These are phyloP conservation scores for Arabidopsis suecica DNA, from an alignment of 345 rosid genomes.

Conservation along the genomic window DNA sequence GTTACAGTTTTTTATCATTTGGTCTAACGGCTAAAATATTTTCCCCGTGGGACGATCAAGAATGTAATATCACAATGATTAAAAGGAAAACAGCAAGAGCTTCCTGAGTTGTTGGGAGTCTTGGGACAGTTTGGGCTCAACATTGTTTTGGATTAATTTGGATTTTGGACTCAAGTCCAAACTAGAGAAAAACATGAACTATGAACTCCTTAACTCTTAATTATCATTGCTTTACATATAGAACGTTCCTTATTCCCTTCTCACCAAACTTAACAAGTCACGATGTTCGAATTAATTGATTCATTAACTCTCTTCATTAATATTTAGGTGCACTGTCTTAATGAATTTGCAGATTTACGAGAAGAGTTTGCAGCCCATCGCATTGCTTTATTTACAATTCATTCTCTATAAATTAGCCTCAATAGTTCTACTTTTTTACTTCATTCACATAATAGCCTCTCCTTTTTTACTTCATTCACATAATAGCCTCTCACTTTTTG, in stretches of 20 bases:
- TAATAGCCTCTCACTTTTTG: too few species aligned
- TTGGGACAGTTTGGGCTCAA: too few species aligned
- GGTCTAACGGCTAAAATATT: conserved; percentile 22
- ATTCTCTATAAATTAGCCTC: background rate
- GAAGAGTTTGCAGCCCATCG: background rate
- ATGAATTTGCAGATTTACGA: conserved; percentile 3
- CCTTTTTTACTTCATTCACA: too few species aligned
- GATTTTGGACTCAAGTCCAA: background rate
- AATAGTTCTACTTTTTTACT: background rate
- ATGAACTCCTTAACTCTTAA: too few species aligned
- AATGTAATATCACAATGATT: background rate
- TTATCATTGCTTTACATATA: background rate
- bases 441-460: background rate
- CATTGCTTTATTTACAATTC: background rate
- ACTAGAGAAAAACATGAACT: background rate
- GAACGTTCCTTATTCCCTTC: background rate
- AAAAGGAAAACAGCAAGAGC: too few species aligned
- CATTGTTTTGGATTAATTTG: background rate
- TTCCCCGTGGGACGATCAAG: background rate
- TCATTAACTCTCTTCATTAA: background rate
- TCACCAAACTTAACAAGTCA: conserved; percentile 1
- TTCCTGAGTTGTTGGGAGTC: too few species aligned
- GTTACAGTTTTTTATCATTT: background rate
- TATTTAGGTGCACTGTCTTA: background rate
- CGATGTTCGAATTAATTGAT: background rate